Conservation (phyloP, 768 basidiomycete genomes). For the Boletus subparvulus region DNA sequence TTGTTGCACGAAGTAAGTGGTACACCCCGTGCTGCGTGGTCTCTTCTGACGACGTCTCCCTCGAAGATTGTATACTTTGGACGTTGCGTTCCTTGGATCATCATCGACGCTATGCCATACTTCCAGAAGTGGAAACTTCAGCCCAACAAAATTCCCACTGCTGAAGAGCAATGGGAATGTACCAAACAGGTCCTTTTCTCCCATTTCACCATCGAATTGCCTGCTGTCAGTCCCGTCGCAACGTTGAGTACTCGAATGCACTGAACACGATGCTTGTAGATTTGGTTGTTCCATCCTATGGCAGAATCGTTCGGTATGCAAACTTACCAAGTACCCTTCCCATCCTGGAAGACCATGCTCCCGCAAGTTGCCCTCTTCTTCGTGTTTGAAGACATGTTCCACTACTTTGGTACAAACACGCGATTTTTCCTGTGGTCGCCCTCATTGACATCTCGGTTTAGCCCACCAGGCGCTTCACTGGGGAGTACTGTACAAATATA, state of each 20-base stretch:
- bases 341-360: slow-evolving; percentile 62
- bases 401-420: slow-evolving; percentile 67
- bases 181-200: slow-evolving; percentile 92
- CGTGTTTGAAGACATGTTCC: slow-evolving; percentile 94
- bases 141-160: slow-evolving; percentile 76
- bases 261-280: slow-evolving; percentile 43
- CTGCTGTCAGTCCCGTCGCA: slow-evolving; percentile 55
- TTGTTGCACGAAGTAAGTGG: slow-evolving; percentile 84
- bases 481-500: slow-evolving; percentile 81
- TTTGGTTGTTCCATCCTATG: slow-evolving; percentile 89
- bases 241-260: not conserved
- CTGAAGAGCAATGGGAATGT: slow-evolving; percentile 90
- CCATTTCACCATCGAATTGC: slow-evolving; percentile 94
- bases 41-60: not conserved
- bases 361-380: slow-evolving; percentile 88
- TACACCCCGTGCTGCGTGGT: not conserved
- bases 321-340: slow-evolving; percentile 93
- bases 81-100: slow-evolving; percentile 91
- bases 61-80: slow-evolving; percentile 93
- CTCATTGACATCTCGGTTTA: slow-evolving; percentile 27
- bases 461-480: slow-evolving; percentile 91
- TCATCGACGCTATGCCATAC: slow-evolving; percentile 92
- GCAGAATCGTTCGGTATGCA: slow-evolving; percentile 86
- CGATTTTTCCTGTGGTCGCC: not conserved
- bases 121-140: slow-evolving; percentile 95